These are phyloP conservation scores for Chondrostereum purpureum DNA, from an alignment of 1,284 basidiomycete species.

Conservation along the genomic window DNA sequence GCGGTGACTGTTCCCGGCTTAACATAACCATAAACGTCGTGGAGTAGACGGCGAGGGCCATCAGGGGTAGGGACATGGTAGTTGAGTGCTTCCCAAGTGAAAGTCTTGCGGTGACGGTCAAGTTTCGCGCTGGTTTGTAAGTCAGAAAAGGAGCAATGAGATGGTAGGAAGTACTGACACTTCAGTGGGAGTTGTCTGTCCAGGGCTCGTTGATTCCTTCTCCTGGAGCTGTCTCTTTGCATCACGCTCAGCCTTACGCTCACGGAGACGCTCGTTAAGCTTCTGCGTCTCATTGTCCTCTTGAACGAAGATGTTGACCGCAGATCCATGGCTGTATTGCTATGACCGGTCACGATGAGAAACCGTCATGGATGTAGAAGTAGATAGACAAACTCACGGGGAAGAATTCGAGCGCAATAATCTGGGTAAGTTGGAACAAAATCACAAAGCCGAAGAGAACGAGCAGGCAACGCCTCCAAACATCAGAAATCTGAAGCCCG, in stretches of 20 bases:
- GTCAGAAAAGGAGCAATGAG: no score
- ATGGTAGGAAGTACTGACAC: no score
- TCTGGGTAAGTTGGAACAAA: constrained; percentile 60
- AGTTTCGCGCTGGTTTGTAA: no score
- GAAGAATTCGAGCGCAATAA: constrained; percentile 55
- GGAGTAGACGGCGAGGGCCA: constrained; percentile 64
- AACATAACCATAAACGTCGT: constrained; percentile 86
- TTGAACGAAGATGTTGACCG: constrained; percentile 63
- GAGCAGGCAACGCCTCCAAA: constrained; percentile 57
- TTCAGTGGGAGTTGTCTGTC: no score
- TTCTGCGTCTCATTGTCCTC: constrained; percentile 64
- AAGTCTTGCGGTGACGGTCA: constrained; percentile 38
- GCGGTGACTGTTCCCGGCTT: constrained; percentile 80
- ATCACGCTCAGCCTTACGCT: constrained; percentile 35
- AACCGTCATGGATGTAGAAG: not conserved
- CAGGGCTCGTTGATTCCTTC: constrained; percentile 24
- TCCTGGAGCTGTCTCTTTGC: constrained; percentile 10
- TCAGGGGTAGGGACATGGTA: constrained; percentile 72
- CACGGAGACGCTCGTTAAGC: constrained; percentile 54
- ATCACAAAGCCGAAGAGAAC: constrained; percentile 59
- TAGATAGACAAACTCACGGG: constrained; percentile 36
- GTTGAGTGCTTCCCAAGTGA: constrained; percentile 68
- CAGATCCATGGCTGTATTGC: constrained; percentile 43
- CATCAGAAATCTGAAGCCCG: constrained; percentile 40
- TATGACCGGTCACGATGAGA: no score